Percentiles rank a stretch among this genome's conserved stretches.
phyloP scores from a whole-genome alignment of 305 asterid species.

The Euphrasia arctica region DNA sequence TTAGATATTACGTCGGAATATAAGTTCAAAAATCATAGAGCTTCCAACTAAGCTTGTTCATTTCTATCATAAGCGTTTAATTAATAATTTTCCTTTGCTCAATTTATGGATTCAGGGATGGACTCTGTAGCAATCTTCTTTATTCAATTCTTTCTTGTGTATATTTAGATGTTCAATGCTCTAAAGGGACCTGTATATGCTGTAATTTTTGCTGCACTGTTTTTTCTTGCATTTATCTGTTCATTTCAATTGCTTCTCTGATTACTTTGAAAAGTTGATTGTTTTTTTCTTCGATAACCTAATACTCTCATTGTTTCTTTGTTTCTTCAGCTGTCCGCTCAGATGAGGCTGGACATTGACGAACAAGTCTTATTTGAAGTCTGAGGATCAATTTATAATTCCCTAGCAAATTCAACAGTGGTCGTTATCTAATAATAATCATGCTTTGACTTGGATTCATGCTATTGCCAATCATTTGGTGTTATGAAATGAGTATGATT shows the following conservation, averaged over 20 bases:
- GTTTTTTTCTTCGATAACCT: conserved; percentile 16
- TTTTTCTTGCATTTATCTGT: neutral
- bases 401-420: conserved; percentile 23
- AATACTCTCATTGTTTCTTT: conserved; percentile 5
- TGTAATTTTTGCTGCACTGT: neutral
- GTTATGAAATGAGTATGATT: conserved; percentile 1
- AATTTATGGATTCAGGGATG: too few relatives aligned
- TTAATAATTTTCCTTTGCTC: neutral
- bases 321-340: conserved; percentile 57
- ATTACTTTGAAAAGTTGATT: conserved; percentile 7
- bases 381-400: conserved; percentile 12
- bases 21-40: neutral
- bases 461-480: conserved; percentile 25
- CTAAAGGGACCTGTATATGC: neutral
- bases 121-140: neutral
- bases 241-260: neutral
- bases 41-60: neutral
- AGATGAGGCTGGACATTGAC: conserved; percentile 46
- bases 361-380: neutral
- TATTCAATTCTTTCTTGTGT: neutral
- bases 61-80: neutral
- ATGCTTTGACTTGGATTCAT: conserved; percentile 24
- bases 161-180: neutral
- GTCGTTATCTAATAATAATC: conserved; percentile 32
- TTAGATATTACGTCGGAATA: neutral